These are phyloP conservation scores for Nissolia schottii DNA, from an alignment of 306 rosid species.

Conservation along the genomic window DNA sequence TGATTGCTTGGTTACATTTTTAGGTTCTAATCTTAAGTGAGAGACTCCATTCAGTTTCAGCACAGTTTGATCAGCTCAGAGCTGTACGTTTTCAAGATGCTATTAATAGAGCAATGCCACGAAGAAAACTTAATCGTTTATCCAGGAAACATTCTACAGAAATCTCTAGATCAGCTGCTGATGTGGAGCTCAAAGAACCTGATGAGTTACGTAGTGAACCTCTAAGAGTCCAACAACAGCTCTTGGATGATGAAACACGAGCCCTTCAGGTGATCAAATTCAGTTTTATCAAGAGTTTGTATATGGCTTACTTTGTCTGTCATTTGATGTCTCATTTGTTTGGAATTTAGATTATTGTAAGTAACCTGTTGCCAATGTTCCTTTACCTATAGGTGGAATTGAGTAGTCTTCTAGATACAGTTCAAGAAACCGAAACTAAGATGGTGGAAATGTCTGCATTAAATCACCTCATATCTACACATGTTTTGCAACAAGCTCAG, in stretches of 20 bases:
- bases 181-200: conserved; percentile 52
- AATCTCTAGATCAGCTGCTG: conserved; percentile 37
- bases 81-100: conserved; percentile 88
- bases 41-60: conserved; percentile 82
- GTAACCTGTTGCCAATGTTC: conserved; percentile 6
- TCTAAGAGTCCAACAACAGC: conserved; percentile 72
- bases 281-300: background rate
- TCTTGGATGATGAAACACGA: conserved; percentile 89
- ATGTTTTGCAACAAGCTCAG: conserved; percentile 92
- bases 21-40: conserved; percentile 89
- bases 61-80: conserved; percentile 90
- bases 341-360: conserved; percentile 22
- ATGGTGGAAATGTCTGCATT: conserved; percentile 99
- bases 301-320: conserved; percentile 6
- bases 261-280: conserved; percentile 77
- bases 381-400: conserved; percentile 69
- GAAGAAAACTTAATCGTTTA: conserved; percentile 58
- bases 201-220: conserved; percentile 54
- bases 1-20: conserved; percentile 11
- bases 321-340: background rate
- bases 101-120: conserved; percentile 71
- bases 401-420: conserved; percentile 71
- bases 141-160: conserved; percentile 39
- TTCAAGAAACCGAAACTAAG: conserved; percentile 90
- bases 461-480: conserved; percentile 93